Evolutionary conservation across 352 stramenopile genomes (phyloP), one percentile per base, ranked within the genome.

Genomic region (Thalassiosira sp.): DNA sequence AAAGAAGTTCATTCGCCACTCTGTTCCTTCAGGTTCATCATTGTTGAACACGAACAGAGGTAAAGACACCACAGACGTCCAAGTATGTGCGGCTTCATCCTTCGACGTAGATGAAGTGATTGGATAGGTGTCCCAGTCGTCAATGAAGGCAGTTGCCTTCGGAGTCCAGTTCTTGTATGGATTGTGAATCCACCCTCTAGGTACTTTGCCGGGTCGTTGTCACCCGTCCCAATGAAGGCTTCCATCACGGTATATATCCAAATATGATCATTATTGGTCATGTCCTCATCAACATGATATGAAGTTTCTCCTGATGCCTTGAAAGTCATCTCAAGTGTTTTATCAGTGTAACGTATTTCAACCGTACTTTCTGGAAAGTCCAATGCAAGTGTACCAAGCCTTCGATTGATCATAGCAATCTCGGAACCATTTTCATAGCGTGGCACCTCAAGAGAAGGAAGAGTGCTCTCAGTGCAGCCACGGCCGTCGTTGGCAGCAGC

Each of bases 171-270:
- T 25, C 25, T 58, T 58, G 8, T n/a, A 40, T 16, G 49, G 49
- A 15, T 58, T 58, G 15, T 58, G 49, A 16, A 58, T 58, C 33
- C 49, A 58, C 22, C 35, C 25, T 58, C 49, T 8, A 58, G 49
- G 16, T 58, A 58, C 6, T 58, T 3, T 7, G 49, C 40, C 1
- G 49, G 24, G 18, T 58, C 49, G n/a, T 58, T 1, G 18, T 58
- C 49, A 40, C 49, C 49, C 5, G 16, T 20, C 2, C 22, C 49
- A 58, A 58, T 58, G 20, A 58, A 58, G 18, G 24, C 49, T 40
- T 58, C 49, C 49, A 58, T 58, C 13, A 58, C 49, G 6, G 49
- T 58, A 2, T 13, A 58, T 25, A 40, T 33, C 49, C 49, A 58
- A 24, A 58, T 35, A 18, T 20, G 49, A 37, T 58, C 49, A 16